Conservation (phyloP, 208 protist species). For the Wallacemonas sp. region DNA sequence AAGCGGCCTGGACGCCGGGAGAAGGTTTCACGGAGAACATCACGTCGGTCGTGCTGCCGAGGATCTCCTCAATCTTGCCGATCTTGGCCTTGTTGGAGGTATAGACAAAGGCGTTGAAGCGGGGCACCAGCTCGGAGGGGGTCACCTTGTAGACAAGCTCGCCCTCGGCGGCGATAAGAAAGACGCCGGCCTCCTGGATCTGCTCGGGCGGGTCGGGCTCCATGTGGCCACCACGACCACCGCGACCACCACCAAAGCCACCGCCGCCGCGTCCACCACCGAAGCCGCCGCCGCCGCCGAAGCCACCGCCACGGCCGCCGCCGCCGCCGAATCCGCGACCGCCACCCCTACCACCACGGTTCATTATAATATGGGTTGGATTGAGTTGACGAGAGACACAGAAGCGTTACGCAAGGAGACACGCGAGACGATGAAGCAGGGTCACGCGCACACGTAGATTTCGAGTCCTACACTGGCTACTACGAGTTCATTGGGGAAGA, state of each 20-base stretch:
- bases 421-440: too few species aligned
- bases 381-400: not conserved
- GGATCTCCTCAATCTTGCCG: constrained; percentile 93
- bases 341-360: constrained; percentile 28
- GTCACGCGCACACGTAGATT: too few species aligned
- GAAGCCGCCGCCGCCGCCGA: constrained; percentile 35
- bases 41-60: constrained; percentile 84
- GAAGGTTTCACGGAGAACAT: constrained; percentile 92
- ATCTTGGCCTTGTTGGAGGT: constrained; percentile 91
- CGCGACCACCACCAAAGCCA: constrained; percentile 45
- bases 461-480: too few species aligned
- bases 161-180: constrained; percentile 90
- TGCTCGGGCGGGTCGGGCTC: constrained; percentile 89
- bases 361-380: constrained; percentile 4
- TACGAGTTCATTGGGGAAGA: too few species aligned
- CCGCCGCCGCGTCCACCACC: constrained; percentile 38
- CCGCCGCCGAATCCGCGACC: constrained; percentile 50
- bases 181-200: constrained; percentile 74
- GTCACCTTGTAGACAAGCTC: constrained; percentile 88
- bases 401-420: not conserved
- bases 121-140: constrained; percentile 56
- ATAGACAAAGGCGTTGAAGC: constrained; percentile 94
- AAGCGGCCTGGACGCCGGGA: constrained; percentile 82
- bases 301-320: constrained; percentile 36
- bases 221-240: constrained; percentile 69